A percentile compares a stretch with the other conserved stretches of the same genome.
Conservation (phyloP, 306 rosid species). For the Citrullus colocynthis region DNA sequence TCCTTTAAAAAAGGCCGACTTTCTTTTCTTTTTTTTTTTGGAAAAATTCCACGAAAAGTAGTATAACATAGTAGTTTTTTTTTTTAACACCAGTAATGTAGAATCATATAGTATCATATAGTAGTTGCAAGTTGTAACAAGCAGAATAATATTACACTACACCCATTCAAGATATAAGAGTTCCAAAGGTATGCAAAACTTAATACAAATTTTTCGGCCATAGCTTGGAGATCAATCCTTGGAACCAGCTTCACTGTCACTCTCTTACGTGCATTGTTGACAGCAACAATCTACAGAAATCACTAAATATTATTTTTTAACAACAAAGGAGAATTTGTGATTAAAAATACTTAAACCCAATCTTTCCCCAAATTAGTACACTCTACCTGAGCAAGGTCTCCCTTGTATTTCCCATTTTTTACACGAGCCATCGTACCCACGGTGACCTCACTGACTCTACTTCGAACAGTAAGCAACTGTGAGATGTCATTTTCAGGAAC, state of each 20-base stretch:
- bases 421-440: slow-evolving; percentile 81
- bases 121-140: not conserved
- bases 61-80: not conserved
- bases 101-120: not conserved
- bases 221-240: slow-evolving; percentile 66
- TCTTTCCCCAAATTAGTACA: slow-evolving; percentile 4
- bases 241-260: slow-evolving; percentile 84
- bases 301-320: slow-evolving; percentile 11
- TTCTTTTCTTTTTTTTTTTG: not conserved
- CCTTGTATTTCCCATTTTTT: slow-evolving; percentile 85
- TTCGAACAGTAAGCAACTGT: slow-evolving; percentile 45
- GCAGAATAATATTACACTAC: not conserved
- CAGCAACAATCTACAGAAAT: slow-evolving; percentile 52
- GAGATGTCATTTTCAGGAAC: slow-evolving; percentile 64
- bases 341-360: not conserved
- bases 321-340: not conserved
- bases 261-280: slow-evolving; percentile 44
- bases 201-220: slow-evolving; percentile 89
- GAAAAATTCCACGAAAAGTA: not conserved
- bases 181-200: slow-evolving; percentile 4
- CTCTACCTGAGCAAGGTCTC: slow-evolving; percentile 84
- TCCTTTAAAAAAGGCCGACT: not conserved
- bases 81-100: not conserved
- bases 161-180: not conserved
- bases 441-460: slow-evolving; percentile 40